phyloP scores from a whole-genome alignment of 768 basidiomycete species.

The Suillus fuscotomentosus region DNA sequence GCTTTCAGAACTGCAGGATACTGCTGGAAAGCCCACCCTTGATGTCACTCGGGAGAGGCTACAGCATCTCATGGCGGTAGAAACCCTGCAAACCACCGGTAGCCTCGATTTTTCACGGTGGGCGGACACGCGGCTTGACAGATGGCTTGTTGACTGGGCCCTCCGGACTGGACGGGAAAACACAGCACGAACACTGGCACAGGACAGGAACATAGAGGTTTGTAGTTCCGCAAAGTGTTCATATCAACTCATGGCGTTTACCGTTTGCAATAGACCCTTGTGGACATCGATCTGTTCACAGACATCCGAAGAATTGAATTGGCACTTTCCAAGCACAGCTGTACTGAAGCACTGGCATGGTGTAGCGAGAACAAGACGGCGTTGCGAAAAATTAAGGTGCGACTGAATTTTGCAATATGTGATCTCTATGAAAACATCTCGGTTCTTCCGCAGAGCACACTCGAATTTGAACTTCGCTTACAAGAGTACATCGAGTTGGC shows the following conservation, averaged over 20 bases:
- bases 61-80: conserved; percentile 65
- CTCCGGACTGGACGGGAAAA: conserved; percentile 75
- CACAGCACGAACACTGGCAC: conserved; percentile 75
- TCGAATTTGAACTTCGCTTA: conserved; percentile 93
- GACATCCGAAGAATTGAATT: conserved; percentile 86
- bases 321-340: conserved; percentile 72
- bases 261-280: conserved; percentile 56
- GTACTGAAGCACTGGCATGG: conserved; percentile 90
- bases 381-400: conserved; percentile 86
- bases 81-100: conserved; percentile 50
- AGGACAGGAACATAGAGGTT: conserved; percentile 79
- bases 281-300: conserved; percentile 89
- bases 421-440: conserved; percentile 15
- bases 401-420: conserved; percentile 12
- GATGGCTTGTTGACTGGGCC: conserved; percentile 94
- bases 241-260: not conserved
- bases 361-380: conserved; percentile 95
- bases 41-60: conserved; percentile 74
- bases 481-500: conserved; percentile 97
- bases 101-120: conserved; percentile 67
- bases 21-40: conserved; percentile 54
- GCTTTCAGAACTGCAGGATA: conserved; percentile 50
- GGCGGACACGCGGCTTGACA: conserved; percentile 77
- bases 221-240: conserved; percentile 20
- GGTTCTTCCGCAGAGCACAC: conserved; percentile 63